phyloP scores from a whole-genome alignment of 352 stramenopile species.

The Hyphochytrium catenoides region DNA sequence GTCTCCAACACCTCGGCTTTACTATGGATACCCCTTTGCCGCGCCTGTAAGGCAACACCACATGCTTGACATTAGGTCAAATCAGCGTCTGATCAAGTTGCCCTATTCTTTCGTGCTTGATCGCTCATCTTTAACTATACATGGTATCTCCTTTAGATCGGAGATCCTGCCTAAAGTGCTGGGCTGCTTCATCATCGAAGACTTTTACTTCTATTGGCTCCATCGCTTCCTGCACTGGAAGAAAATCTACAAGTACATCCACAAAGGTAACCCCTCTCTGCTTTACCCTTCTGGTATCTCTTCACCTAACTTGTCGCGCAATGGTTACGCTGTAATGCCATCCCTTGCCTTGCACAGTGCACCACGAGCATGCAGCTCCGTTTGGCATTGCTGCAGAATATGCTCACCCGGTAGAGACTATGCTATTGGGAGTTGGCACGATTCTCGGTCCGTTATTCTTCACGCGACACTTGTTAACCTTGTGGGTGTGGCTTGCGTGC shows the following conservation, averaged over 20 bases:
- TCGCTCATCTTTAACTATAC: no score
- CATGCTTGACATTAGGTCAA: no score
- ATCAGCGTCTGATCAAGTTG: no score
- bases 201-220: constrained; percentile 10
- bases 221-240: constrained; percentile 11
- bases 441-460: constrained; percentile 8
- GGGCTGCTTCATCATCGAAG: constrained; percentile 6
- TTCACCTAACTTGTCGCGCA: no score
- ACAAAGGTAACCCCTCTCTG: no score
- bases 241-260: constrained; percentile 11
- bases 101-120: no score
- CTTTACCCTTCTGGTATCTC: no score
- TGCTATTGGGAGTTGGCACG: constrained; percentile 6
- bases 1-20: constrained; percentile 7
- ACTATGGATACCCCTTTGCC: constrained; percentile 7
- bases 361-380: constrained; percentile 7
- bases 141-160: no score
- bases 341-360: no score
- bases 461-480: constrained; percentile 6
- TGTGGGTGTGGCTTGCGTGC: constrained; percentile 9
- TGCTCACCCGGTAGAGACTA: constrained; percentile 7
- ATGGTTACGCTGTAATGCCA: no score
- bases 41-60: no score
- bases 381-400: constrained; percentile 10
- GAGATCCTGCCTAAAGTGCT: constrained; percentile 8